A percentile compares a stretch with the other conserved stretches of the same genome.
These are phyloP conservation scores for Lodderomyces parapsilosis DNA, from an alignment of 1,139 yeast species.

Conservation along the genomic window DNA sequence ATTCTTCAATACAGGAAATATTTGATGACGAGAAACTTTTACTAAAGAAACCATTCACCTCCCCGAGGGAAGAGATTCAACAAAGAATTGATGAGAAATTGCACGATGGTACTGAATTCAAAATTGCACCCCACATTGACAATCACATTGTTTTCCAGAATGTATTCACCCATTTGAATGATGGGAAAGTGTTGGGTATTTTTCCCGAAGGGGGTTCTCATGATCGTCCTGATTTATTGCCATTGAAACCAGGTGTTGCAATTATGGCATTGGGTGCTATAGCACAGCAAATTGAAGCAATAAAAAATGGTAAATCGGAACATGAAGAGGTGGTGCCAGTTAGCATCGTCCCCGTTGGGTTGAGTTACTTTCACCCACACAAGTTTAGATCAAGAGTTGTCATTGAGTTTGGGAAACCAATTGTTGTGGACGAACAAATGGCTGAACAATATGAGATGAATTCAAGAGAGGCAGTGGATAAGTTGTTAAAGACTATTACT, in stretches of 20 bases:
- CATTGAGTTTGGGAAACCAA: slow-evolving; percentile 46
- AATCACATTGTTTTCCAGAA: slow-evolving; percentile 57
- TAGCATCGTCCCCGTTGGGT: slow-evolving; percentile 45
- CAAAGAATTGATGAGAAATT: slow-evolving; percentile 37
- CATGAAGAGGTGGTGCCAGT: slow-evolving; percentile 29
- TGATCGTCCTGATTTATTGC: slow-evolving; percentile 40
- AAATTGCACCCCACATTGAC: slow-evolving; percentile 63
- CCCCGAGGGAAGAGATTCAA: slow-evolving; percentile 21
- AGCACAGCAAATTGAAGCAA: slow-evolving; percentile 23
- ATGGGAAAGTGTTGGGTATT: slow-evolving; percentile 60
- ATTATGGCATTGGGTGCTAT: slow-evolving; percentile 49
- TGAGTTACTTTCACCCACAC: slow-evolving; percentile 48
- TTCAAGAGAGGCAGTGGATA: slow-evolving; percentile 66
- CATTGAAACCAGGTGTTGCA: slow-evolving; percentile 49
- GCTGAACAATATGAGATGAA: slow-evolving; percentile 33
- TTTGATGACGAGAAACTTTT: slow-evolving; percentile 52
- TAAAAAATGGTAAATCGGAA: slow-evolving; percentile 1
- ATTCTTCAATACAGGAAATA: slow-evolving; percentile 52
- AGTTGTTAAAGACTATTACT: slow-evolving; percentile 66
- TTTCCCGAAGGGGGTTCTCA: slow-evolving; percentile 62
- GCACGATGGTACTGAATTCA: slow-evolving; percentile 48
- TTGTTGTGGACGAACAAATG: slow-evolving; percentile 32
- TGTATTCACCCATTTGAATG: slow-evolving; percentile 61
- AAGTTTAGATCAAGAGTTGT: slow-evolving; percentile 48
- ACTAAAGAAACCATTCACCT: slow-evolving; percentile 49